Base-by-base conservation (phyloP, 2,329 filamentous ascomycete species). In the Thielaviopsis musarum region DNA sequence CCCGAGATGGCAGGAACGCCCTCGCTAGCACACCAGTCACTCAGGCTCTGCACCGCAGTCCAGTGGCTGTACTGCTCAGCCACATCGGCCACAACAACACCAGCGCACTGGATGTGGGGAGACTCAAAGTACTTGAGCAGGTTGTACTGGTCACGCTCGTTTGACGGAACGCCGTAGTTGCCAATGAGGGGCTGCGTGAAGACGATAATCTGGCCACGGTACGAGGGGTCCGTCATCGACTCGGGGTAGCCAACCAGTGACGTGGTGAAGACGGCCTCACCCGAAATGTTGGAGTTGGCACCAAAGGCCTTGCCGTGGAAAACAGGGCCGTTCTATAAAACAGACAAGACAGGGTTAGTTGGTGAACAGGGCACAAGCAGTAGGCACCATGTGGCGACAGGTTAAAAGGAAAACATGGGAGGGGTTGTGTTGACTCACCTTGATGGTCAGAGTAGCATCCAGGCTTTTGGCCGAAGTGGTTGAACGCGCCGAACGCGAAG, bases 111-210 rank as follows among this genome's bases (percentile, higher is more conserved):
- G 65, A 98, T 91, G 74, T 97, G 89, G 58, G 93, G 93, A 28
- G 90, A 96, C 75, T 98, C 93, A 68, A 98, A 98, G 78, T 97
- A 95, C 76, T 93, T 93, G 70, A 97, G 79, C 62, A 98, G 82
- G 67, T 93, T 93, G 72, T 83, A 88, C 72, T 91, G 77, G 72
- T 98, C 93, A 64, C 89, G 85, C 67, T 84, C 80, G 64, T 79
- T 83, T 34, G 90, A 94, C 17, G 93, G 93, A 19, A 98, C 91
- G 67, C 93, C 93, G 71, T 98, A 98, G 80, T 98, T 98, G 70
- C 93, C 93, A 69, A 98, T 96, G 66, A 98, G 77, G 41, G 93
- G 93, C 72, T 96, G 91, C 65, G 93, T 98, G 78, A 97, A 96
- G 73, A 97, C 91, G 66, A 98, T 79, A 66, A 98, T 97, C 77